A percentile compares a stretch with the other conserved stretches of the same genome.
Evolutionary conservation across 306 rosid genomes (phyloP).

Genomic region (Citrullus colocynthis): DNA sequence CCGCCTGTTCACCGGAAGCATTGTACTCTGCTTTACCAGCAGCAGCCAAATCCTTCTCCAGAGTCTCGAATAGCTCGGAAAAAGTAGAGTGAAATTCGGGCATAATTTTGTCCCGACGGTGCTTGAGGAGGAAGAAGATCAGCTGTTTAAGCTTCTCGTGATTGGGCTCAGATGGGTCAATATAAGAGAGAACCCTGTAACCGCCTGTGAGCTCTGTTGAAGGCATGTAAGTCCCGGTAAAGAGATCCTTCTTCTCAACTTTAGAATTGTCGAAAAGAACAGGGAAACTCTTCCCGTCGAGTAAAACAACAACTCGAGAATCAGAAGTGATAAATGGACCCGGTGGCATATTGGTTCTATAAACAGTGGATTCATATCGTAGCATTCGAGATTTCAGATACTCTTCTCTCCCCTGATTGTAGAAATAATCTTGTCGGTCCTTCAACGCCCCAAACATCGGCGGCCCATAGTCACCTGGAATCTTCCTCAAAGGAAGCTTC

Average conservation of each 20-base stretch:
- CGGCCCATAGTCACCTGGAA: conserved; percentile 70
- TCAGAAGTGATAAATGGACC: conserved; percentile 50
- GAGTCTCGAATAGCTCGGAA: conserved; percentile 29
- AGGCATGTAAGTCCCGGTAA: conserved; percentile 85
- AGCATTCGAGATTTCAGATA: conserved; percentile 45
- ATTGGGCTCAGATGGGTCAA: conserved; percentile 73
- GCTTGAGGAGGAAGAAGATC: conserved; percentile 52
- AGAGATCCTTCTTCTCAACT: conserved; percentile 67
- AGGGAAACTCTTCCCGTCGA: conserved; percentile 76
- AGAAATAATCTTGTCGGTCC: conserved; percentile 68
- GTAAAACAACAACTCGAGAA: conserved; percentile 55
- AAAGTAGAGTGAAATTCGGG: conserved; percentile 60
- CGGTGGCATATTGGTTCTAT: conserved; percentile 82
- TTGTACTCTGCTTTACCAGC: conserved; percentile 42
- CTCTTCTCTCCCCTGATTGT: conserved; percentile 58
- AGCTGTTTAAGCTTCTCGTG: conserved; percentile 55
- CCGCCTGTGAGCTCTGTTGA: conserved; percentile 78
- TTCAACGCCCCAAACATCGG: conserved; percentile 53
- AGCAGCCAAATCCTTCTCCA: conserved; percentile 36
- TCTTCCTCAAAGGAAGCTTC: conserved; percentile 35
- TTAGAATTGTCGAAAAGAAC: conserved; percentile 57
- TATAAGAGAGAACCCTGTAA: conserved; percentile 67
- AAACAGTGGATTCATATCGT: conserved; percentile 61
- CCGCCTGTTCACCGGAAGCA: conserved; percentile 50
- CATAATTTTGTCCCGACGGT: conserved; percentile 37